phyloP scores from a whole-genome alignment of 805 yeast species.

The Blastobotrys terrestris region DNA sequence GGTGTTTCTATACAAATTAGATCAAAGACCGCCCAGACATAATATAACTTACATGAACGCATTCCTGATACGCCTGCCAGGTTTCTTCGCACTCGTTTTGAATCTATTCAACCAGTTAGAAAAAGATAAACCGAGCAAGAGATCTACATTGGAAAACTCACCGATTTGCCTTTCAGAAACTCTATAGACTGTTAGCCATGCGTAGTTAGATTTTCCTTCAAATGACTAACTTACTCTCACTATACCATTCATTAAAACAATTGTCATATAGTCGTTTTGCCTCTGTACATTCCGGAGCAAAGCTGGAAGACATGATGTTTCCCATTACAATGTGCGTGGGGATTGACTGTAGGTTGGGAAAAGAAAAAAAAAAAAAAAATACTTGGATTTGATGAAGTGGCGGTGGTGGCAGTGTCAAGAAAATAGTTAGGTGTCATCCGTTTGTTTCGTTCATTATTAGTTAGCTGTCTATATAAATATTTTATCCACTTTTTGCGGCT shows the following conservation, averaged over 20 bases:
- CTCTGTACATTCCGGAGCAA: constrained; percentile 95
- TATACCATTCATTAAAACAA: constrained; percentile 93
- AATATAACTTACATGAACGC: constrained; percentile 53
- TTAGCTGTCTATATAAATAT: neutral
- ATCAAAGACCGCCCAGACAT: constrained; percentile 6
- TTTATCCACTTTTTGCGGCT: too few species aligned
- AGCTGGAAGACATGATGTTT: constrained; percentile 71
- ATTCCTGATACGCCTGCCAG: constrained; percentile 84
- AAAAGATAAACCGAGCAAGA: too few species aligned
- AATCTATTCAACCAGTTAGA: constrained; percentile 30
- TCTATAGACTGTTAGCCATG: constrained; percentile 22
- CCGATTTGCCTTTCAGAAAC: constrained; percentile 44
- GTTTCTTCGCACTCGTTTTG: constrained; percentile 86
- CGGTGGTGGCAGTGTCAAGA: neutral
- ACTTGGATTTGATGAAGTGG: neutral
- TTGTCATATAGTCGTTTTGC: constrained; percentile 81
- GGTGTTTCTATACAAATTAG: constrained; percentile 34
- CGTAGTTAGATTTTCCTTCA: neutral
- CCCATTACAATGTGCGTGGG: constrained; percentile 42
- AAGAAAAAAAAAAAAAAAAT: neutral
- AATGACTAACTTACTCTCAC: constrained; percentile 50
- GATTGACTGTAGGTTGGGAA: neutral
- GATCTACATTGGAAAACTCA: too few species aligned
- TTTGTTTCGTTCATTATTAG: too few species aligned
- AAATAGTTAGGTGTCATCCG: too few species aligned